Base-by-base conservation (phyloP, 2,329 filamentous ascomycete genomes). In the Xylariaceae sp. region DNA sequence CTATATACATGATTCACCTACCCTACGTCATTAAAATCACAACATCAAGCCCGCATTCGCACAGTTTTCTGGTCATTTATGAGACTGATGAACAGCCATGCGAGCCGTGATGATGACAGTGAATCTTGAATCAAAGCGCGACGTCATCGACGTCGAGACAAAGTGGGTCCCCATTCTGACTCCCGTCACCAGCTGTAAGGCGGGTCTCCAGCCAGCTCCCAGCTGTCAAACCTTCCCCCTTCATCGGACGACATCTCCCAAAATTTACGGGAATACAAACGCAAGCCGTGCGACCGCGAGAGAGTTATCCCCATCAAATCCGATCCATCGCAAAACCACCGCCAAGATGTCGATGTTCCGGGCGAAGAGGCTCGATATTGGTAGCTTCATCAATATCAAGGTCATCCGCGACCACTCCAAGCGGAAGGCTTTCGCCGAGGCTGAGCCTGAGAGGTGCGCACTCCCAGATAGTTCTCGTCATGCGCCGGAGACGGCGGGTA, bases 391-490 rank as follows among this genome's bases (percentile, higher is more conserved):
- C 77, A 97, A 97, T 72, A 85, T 88, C 74, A 88, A 88, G 67
- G 84, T 90, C 67, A 88, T 99, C 73, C 90, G 94, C 70, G 94
- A 99, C 76, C 91, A 97, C 78, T 92, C 92, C 57, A 99, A 97
- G 84, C 89, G 94, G 70, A 93, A 95, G 78, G 90, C 92, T 60
- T 97, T 92, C 71, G 89, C 88, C 72, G 82, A 91, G 73, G 80
- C 88, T 72, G 94, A 99, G 79, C 85, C 92, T 3, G 89, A 97
- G 77, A 88, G 93, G 92, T 95, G 80, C 64, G 74, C 64, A 66
- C 56, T 53, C 37, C 42, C 5, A 30, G 23, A 30, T 5, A 30
- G 23, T 30, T 30, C 1, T 30, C 23, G 23, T 30, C 23, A 30
- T 30, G 23, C 23, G 23, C 23, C 23, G 23, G 23, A 30, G 3